Evolutionary conservation across 345 rosid species (phyloP), one percentile per base, ranked within the genome.

Genomic region (Citrus maxima): DNA sequence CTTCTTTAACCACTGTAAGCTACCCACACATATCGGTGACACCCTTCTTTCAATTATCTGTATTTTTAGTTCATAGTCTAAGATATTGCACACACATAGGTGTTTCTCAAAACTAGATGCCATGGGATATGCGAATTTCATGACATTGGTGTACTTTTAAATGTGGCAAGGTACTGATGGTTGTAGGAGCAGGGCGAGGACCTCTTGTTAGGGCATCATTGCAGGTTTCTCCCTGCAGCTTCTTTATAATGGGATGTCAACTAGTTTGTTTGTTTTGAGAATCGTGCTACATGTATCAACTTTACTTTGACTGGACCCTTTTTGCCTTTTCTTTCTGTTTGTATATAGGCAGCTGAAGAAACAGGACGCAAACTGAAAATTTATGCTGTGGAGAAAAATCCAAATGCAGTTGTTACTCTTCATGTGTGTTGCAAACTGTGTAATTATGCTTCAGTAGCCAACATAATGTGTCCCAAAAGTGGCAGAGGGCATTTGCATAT

Each of bases 121-220:
- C 2, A 10, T 66, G 5, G 24, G 72, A 28, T 24, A 37, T 75
- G 56, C 72, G 7, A 27, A 63, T n/a, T 70, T 60, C 10, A 40
- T 78, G 46, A 37, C 42, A 28, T 71, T 71, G 56, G 13, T 74
- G 30, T 75, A 7, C 40, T 34, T 84, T 67, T 13, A 27, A 61
- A 13, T 75, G 70, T 88, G 70, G 65, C 51, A 73, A 92, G 99
- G 97, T 96, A 32, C 88, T 96, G 87, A 96, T 94, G 98, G 99
- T 96, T 82, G 99, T 96, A 30, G 99, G 99, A 88, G 99, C 98
- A 42, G 99, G 99, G 76, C 91, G 99, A 68, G 98, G 98, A 75
- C 98, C 99, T 79, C 97, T 96, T 83, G 99, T 96, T 42, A 90
- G 98, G 90, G 98, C 98, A 82, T 89, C 99, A 9, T 82, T 96